phyloP scores from a whole-genome alignment of 106 monocot species.

The Chionographis japonica region DNA sequence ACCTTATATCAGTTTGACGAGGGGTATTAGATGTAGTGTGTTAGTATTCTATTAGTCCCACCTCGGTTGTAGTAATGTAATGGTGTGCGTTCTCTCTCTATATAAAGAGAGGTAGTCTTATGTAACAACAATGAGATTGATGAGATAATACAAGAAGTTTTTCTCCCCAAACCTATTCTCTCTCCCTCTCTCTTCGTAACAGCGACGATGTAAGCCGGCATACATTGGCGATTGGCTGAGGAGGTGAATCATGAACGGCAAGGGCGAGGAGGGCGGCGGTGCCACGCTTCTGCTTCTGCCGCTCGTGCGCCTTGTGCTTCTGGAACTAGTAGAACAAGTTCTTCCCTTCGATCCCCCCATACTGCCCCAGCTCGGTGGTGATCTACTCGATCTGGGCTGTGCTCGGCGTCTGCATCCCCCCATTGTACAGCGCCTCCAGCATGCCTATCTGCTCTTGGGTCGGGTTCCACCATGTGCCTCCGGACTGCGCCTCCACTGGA shows the following conservation, averaged over 20 bases:
- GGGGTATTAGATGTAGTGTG: too few relatives aligned
- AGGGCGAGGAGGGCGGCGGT: slow-evolving; percentile 36
- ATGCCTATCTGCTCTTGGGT: slow-evolving; percentile 50
- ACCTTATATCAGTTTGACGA: too few relatives aligned
- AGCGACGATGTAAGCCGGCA: too few relatives aligned
- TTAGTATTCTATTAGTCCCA: too few relatives aligned
- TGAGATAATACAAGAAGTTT: too few relatives aligned
- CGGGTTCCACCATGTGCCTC: slow-evolving; percentile 64
- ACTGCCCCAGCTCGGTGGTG: slow-evolving; percentile 41
- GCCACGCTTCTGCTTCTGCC: slow-evolving; percentile 60
- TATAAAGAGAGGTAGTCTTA: too few relatives aligned
- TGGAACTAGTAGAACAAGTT: slow-evolving; percentile 99
- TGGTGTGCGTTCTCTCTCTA: too few relatives aligned
- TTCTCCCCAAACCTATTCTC: too few relatives aligned
- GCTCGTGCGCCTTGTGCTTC: slow-evolving; percentile 91
- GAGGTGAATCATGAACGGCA: neutral
- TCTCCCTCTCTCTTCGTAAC: too few relatives aligned
- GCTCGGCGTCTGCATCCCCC: slow-evolving; percentile 56
- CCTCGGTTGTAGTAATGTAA: too few relatives aligned
- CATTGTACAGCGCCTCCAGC: slow-evolving; percentile 48
- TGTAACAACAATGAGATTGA: too few relatives aligned
- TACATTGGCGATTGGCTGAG: slow-evolving; percentile 3
- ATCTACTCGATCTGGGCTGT: slow-evolving; percentile 52
- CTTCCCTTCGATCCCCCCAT: slow-evolving; percentile 75
- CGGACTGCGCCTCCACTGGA: slow-evolving; percentile 18